phyloP scores from a whole-genome alignment of 352 stramenopile genomes.

The Hyaloperonospora arabidopsidis region DNA sequence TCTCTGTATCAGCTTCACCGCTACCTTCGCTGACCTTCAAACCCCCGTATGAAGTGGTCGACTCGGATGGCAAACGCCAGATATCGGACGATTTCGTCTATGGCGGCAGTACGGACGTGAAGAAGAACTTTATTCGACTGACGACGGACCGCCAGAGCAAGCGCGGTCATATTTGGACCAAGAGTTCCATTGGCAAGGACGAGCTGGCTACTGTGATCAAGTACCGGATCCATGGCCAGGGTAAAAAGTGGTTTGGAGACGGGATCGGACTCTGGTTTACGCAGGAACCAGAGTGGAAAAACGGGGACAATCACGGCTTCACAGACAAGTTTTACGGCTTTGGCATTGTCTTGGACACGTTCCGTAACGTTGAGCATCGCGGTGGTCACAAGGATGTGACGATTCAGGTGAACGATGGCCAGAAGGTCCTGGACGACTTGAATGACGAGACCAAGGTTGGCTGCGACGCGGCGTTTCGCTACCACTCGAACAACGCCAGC shows the following conservation, averaged over 20 bases:
- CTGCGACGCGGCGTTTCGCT: constrained; percentile 71
- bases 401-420: constrained; percentile 69
- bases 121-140: constrained; percentile 78
- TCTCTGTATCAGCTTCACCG: constrained; percentile 11
- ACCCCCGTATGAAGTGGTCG: constrained; percentile 56
- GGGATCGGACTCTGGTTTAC: constrained; percentile 72
- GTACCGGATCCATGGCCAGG: constrained; percentile 72
- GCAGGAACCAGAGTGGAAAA: constrained; percentile 39
- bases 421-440: constrained; percentile 55
- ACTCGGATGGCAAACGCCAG: constrained; percentile 43
- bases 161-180: constrained; percentile 66
- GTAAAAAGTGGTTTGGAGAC: constrained; percentile 73
- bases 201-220: constrained; percentile 55
- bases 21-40: constrained; percentile 48
- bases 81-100: constrained; percentile 49
- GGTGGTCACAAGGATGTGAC: constrained; percentile 78
- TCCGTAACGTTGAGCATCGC: constrained; percentile 70
- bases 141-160: constrained; percentile 78
- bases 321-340: constrained; percentile 63
- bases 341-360: constrained; percentile 71
- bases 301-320: constrained; percentile 71
- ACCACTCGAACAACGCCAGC: constrained; percentile 55
- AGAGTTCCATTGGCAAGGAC: constrained; percentile 32
- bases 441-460: constrained; percentile 69
- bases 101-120: constrained; percentile 60